These are phyloP conservation scores for Boletus sp. DNA, from an alignment of 1,284 basidiomycete species.

Conservation along the genomic window DNA sequence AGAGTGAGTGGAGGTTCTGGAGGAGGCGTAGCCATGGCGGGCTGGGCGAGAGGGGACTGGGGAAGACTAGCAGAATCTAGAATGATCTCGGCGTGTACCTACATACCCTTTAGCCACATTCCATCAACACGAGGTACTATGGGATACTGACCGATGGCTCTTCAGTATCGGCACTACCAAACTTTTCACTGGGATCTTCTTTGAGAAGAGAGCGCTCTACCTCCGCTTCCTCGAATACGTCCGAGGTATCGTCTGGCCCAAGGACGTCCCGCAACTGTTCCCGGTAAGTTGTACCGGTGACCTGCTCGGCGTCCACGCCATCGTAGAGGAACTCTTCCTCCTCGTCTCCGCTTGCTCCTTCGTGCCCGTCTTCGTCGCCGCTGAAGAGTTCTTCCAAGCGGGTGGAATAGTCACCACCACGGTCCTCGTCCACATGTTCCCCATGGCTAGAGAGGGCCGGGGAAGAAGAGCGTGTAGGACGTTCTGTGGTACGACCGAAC, in stretches of 20 bases:
- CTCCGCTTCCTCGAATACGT: conserved; percentile 48
- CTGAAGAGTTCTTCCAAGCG: conserved; percentile 73
- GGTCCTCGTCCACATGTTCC: conserved; percentile 33
- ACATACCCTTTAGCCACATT: conserved; percentile 17
- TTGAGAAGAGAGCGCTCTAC: conserved; percentile 46
- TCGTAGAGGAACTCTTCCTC: conserved; percentile 70
- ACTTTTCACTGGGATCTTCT: conserved; percentile 31
- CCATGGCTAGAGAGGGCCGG: conserved; percentile 32
- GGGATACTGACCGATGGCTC: conserved; percentile 42
- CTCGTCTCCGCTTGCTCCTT: conserved; percentile 44
- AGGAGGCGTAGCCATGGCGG: conserved; percentile 35
- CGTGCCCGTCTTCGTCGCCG: conserved; percentile 42
- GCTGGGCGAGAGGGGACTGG: conserved; percentile 40
- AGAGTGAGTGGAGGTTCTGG: conserved; percentile 37
- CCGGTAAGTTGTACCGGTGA: conserved; percentile 49
- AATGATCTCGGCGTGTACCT: conserved; percentile 38
- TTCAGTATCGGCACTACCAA: conserved; percentile 36
- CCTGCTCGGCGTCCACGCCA: conserved; percentile 58
- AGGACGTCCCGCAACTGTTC: conserved; percentile 74
- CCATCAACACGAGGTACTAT: conserved; percentile 12
- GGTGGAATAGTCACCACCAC: conserved; percentile 61
- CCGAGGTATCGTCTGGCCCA: conserved; percentile 58
- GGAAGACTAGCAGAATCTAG: conserved; percentile 46
- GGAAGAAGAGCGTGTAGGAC: conserved; percentile 3
- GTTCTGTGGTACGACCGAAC: not conserved